A percentile compares a stretch with the other conserved stretches of the same genome.
Conservation (phyloP, 2,329 filamentous ascomycete species). For the Neonectria faginata region DNA sequence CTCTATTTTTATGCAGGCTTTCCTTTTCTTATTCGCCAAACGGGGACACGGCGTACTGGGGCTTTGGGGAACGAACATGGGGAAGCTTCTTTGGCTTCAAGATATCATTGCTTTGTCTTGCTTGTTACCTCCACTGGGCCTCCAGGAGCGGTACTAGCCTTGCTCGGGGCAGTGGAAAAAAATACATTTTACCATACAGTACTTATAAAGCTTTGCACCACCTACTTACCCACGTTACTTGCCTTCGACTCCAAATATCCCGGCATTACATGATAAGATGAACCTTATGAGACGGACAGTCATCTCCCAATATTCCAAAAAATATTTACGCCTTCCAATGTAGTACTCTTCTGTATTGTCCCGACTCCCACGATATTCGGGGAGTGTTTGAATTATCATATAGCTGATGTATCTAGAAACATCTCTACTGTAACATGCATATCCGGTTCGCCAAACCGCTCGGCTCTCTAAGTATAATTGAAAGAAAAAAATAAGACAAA, state of each 20-base stretch:
- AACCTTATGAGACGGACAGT: background rate
- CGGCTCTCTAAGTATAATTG: constrained; percentile 23
- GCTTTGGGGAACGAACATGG: background rate
- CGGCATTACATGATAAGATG: background rate
- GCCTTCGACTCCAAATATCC: background rate
- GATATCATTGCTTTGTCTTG: background rate
- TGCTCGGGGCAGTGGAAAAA: background rate
- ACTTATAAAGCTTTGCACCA: background rate
- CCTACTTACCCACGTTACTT: background rate
- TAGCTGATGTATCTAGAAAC: constrained; percentile 27
- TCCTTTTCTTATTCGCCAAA: background rate
- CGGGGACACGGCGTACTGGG: constrained; percentile 1
- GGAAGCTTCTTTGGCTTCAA: background rate
- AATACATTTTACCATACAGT: background rate
- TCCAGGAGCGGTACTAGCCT: background rate
- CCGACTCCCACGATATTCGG: background rate
- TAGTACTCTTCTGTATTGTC: no score
- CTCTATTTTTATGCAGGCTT: background rate
- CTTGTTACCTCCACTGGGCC: background rate
- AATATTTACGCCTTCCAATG: background rate
- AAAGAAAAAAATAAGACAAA: constrained; percentile 4
- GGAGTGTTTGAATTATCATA: background rate
- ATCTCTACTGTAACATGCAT: constrained; percentile 22
- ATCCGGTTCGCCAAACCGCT: constrained; percentile 31
- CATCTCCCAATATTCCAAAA: background rate